phyloP scores from a whole-genome alignment of 83 land plant genomes.

The Thuja plicata region DNA sequence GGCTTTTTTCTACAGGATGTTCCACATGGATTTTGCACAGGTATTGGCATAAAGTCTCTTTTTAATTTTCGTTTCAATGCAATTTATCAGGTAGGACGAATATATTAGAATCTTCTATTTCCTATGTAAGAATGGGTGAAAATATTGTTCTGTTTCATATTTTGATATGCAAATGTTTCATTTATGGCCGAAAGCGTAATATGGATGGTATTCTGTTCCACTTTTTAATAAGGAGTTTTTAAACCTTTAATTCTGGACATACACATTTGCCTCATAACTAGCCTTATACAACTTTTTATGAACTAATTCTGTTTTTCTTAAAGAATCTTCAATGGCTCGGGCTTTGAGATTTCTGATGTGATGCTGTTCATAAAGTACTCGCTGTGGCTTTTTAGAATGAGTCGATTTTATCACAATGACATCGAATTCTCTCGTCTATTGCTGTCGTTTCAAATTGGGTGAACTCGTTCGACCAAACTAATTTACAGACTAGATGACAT shows the following conservation, averaged over 20 bases:
- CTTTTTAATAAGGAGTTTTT: neutral
- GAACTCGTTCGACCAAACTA: neutral
- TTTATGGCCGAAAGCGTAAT: too few relatives aligned
- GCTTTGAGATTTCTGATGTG: neutral
- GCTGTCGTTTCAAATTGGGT: neutral
- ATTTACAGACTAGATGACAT: neutral
- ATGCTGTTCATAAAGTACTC: neutral
- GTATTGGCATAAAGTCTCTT: too few relatives aligned
- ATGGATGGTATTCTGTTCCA: too few relatives aligned
- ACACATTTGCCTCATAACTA: neutral
- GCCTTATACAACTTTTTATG: neutral
- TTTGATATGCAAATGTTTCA: too few relatives aligned
- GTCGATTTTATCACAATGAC: neutral
- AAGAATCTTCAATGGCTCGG: neutral
- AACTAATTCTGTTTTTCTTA: neutral
- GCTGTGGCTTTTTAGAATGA: neutral
- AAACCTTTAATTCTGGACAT: neutral
- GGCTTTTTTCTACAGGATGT: neutral
- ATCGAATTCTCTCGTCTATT: neutral
- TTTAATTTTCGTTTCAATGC: too few relatives aligned
- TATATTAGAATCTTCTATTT: too few relatives aligned
- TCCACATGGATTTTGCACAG: neutral
- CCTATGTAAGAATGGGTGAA: too few relatives aligned
- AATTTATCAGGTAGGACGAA: too few relatives aligned
- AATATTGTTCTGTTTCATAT: too few relatives aligned